Conservation (phyloP, 768 basidiomycete species). For the Chlorophyllum brunneum region DNA sequence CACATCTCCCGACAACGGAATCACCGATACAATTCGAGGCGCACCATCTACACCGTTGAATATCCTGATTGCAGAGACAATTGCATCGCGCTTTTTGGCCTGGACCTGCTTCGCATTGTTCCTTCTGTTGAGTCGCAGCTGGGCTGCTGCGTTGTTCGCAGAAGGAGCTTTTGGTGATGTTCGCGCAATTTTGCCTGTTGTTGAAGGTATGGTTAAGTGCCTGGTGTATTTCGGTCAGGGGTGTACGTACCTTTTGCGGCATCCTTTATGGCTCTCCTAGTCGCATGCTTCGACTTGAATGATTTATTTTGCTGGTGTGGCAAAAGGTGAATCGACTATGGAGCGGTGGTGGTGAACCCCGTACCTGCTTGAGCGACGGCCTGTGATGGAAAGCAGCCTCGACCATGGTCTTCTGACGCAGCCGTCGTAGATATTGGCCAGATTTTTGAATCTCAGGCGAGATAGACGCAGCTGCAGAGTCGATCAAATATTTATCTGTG, state of each 20-base stretch:
- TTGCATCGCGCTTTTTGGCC: conserved; percentile 59
- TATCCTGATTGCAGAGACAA: conserved; percentile 70
- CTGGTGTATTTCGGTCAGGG: not conserved
- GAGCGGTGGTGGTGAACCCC: conserved; percentile 17
- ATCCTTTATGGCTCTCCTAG: conserved; percentile 81
- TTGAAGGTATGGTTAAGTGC: not conserved
- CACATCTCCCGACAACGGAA: conserved; percentile 77
- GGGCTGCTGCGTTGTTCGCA: conserved; percentile 52
- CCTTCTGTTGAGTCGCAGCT: conserved; percentile 72
- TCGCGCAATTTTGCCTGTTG: conserved; percentile 53
- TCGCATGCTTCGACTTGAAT: conserved; percentile 89
- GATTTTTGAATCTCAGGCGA: not conserved
- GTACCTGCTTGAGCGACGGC: conserved; percentile 81
- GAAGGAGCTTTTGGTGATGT: conserved; percentile 51
- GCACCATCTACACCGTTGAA: conserved; percentile 76
- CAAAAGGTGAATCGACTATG: not conserved
- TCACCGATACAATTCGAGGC: conserved; percentile 83
- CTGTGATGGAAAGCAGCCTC: conserved; percentile 61
- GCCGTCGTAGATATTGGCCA: not conserved
- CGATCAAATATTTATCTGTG: conserved; percentile 3
- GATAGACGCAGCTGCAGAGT: not conserved
- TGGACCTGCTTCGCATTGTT: conserved; percentile 87
- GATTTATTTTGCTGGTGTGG: conserved; percentile 73
- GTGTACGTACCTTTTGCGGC: conserved; percentile 67
- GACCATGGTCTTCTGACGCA: conserved; percentile 25